phyloP scores from a whole-genome alignment of 345 rosid genomes.

The Balakata baccata region DNA sequence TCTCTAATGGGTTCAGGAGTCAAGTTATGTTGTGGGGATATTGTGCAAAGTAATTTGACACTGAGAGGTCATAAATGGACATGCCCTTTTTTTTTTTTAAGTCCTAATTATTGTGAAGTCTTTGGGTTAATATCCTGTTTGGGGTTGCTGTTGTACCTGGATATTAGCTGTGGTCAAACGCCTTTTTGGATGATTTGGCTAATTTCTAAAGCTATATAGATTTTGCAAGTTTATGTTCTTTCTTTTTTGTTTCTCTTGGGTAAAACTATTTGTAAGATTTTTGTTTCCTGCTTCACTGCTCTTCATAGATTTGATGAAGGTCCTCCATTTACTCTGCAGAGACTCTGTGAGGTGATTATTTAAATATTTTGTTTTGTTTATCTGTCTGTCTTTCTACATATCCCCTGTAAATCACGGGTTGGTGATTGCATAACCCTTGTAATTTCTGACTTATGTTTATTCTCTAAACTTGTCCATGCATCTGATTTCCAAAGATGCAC shows the following conservation, averaged over 20 bases:
- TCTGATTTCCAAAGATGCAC: neutral
- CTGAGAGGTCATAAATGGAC: neutral
- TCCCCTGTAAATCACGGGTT: neutral
- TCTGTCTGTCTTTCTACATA: neutral
- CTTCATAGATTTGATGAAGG: conserved; percentile 72
- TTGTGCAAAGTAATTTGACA: neutral
- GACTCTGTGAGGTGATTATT: conserved; percentile 77
- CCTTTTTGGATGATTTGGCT: neutral
- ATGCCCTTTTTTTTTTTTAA: neutral
- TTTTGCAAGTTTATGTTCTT: neutral
- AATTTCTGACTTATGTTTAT: neutral
- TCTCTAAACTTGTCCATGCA: neutral
- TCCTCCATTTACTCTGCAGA: conserved; percentile 95
- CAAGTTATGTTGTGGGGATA: neutral
- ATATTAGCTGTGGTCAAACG: neutral
- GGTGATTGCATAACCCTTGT: neutral
- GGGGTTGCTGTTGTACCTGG: neutral
- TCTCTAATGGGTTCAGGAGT: neutral
- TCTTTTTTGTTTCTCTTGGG: neutral
- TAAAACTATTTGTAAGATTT: neutral
- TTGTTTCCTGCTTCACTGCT: conserved; percentile 40
- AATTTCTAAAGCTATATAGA: neutral
- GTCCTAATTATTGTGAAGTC: neutral
- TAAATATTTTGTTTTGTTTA: neutral
- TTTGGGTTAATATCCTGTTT: neutral